Percentiles rank a stretch among this genome's conserved stretches.
Evolutionary conservation across 2,329 filamentous ascomycete species (phyloP).

Genomic region (Ambrosiella xylebori): DNA sequence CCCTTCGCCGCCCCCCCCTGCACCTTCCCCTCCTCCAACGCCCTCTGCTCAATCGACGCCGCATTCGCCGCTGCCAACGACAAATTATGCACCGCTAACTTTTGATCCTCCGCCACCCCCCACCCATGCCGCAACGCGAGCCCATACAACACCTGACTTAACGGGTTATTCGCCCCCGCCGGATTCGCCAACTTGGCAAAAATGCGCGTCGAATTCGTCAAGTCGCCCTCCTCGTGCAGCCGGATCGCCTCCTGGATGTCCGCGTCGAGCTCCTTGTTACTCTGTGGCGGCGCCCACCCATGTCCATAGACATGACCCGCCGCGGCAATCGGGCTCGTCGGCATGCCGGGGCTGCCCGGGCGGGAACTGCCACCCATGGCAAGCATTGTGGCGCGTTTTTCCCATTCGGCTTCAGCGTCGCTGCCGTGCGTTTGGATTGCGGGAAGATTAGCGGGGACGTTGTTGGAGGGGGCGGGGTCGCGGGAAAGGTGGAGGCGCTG

Average conservation of each 20-base stretch:
- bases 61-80: slow-evolving; percentile 81
- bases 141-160: slow-evolving; percentile 91
- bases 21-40: slow-evolving; percentile 71
- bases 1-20: slow-evolving; percentile 92
- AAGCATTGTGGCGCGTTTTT: slow-evolving; percentile 79
- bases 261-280: slow-evolving; percentile 31
- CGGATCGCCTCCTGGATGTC: slow-evolving; percentile 93
- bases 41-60: slow-evolving; percentile 69
- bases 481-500: slow-evolving; percentile 52
- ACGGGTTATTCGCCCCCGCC: slow-evolving; percentile 69
- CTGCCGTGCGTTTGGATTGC: slow-evolving; percentile 38
- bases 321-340: slow-evolving; percentile 15
- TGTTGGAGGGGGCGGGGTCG: slow-evolving; percentile 44
- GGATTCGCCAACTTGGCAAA: slow-evolving; percentile 75
- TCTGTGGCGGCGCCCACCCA: slow-evolving; percentile 18
- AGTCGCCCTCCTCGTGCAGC: slow-evolving; percentile 70
- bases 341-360: slow-evolving; percentile 19
- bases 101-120: slow-evolving; percentile 61
- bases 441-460: slow-evolving; percentile 66
- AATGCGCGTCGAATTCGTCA: slow-evolving; percentile 63
- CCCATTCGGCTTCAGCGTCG: slow-evolving; percentile 60
- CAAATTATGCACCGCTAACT: slow-evolving; percentile 64
- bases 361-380: slow-evolving; percentile 27
- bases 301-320: slow-evolving; percentile 15
- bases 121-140: slow-evolving; percentile 85